phyloP scores from a whole-genome alignment of 2,329 filamentous ascomycete genomes.

The Tothia fuscella region DNA sequence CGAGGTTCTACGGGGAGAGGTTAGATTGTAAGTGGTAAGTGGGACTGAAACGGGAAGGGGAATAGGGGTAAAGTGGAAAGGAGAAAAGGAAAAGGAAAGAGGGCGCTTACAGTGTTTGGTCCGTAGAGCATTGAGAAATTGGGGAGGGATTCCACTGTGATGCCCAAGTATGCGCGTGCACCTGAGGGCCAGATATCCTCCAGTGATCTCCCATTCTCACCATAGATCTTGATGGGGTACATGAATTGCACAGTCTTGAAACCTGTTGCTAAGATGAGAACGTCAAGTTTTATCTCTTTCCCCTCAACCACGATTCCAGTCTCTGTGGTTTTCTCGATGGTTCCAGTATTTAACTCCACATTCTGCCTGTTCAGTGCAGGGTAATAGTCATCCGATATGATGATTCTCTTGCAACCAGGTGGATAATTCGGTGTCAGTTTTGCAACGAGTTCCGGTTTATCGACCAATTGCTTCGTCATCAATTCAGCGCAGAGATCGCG shows the following conservation, averaged over 20 bases:
- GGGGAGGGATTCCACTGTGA: constrained; percentile 39
- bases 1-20: constrained; percentile 23
- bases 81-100: too few relatives aligned
- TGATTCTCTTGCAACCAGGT: constrained; percentile 43
- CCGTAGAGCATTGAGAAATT: constrained; percentile 49
- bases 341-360: constrained; percentile 38
- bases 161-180: constrained; percentile 39
- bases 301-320: constrained; percentile 35
- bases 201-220: constrained; percentile 31
- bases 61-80: too few relatives aligned
- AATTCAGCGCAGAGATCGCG: constrained; percentile 24
- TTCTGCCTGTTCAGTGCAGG: constrained; percentile 36
- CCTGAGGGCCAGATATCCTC: constrained; percentile 43
- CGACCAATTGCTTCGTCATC: constrained; percentile 31
- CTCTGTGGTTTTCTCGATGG: constrained; percentile 35
- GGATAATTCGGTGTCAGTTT: constrained; percentile 42
- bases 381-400: constrained; percentile 45
- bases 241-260: constrained; percentile 49
- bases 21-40: not conserved
- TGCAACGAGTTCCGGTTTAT: constrained; percentile 39
- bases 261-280: constrained; percentile 47
- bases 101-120: constrained; percentile 37
- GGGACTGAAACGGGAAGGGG: constrained; percentile 21
- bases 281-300: constrained; percentile 37
- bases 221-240: constrained; percentile 40